Base-by-base conservation (phyloP, 2,329 filamentous ascomycete genomes). In the Neonectria magnoliae region DNA sequence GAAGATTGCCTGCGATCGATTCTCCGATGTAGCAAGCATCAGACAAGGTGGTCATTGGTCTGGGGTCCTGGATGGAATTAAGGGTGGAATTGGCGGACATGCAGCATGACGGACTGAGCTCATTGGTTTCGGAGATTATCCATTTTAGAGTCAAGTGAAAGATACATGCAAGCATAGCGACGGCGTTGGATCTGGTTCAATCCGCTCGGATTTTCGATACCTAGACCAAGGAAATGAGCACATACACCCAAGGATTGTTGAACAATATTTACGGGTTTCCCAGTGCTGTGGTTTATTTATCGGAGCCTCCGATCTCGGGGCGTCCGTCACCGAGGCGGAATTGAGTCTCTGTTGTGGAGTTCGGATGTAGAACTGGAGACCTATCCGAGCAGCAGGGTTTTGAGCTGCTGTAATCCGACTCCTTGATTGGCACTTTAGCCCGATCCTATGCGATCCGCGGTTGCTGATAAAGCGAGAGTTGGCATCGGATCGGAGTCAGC, bases 1-100 rank as follows among this genome's bases (percentile, higher is more conserved):
- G 70, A 88, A 85, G 66, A 88, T 96, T 66, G 89, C 90, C 1
- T 90, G 85, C 11, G 91, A 92, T 13, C 87, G 83, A 61, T 82
- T 89, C 59, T 75, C 76, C 2, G 85, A 87, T 14, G 75, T 84
- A 4, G 74, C 79, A 4, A 80, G 85, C 60, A 81, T 83, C 65
- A 76, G 76, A 51, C 71, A 79, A 5, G 80, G 80, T 50, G 81
- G 82, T 0, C 78, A 81, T 11, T 87, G 84, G 85, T 82, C 79
- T 14, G 79, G 81, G 2, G 79, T 87, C 8, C 68, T 87, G 3
- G 84, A 87, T 58, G 85, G 84, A 0, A 83, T 87, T 70, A 85
- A 81, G 75, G 78, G 77, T 11, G 84, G 84, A 3, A 75, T 81
- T 5, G 75, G 75, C 8, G 77, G 78, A 2, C 78, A 79, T 31